phyloP scores from a whole-genome alignment of 768 basidiomycete genomes.

The Leccinum sublutescens region DNA sequence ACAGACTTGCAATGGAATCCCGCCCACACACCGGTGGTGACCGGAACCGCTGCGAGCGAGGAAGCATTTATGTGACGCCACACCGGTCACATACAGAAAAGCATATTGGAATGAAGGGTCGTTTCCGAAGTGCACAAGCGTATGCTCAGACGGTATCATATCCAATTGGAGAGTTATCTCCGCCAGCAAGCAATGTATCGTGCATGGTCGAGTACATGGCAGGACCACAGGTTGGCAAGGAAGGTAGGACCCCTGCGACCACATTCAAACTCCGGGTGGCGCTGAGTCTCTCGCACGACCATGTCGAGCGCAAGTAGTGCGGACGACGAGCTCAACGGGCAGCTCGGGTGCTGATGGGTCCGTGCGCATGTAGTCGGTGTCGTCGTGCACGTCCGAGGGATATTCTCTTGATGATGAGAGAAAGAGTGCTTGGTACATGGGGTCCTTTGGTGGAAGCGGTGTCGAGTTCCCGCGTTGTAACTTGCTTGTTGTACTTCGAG shows the following conservation, averaged over 20 bases:
- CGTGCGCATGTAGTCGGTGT: neutral
- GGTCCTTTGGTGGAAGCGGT: conserved; percentile 25
- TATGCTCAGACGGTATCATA: too few species aligned
- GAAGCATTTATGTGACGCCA: neutral
- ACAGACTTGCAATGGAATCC: neutral
- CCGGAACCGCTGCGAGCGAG: conserved; percentile 16
- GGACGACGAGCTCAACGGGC: neutral
- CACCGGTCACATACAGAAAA: neutral
- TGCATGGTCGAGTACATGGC: too few species aligned
- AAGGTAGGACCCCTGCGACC: conserved; percentile 27
- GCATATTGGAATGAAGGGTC: neutral
- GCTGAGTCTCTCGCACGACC: conserved; percentile 3
- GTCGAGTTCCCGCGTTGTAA: conserved; percentile 33
- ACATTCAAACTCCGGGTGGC: conserved; percentile 33
- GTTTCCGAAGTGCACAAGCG: too few species aligned
- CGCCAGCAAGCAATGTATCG: neutral
- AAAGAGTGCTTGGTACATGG: conserved; percentile 14
- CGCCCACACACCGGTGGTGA: conserved; percentile 11
- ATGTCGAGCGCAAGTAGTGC: neutral
- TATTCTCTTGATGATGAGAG: neutral
- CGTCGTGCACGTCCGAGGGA: conserved; percentile 1
- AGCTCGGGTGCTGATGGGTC: neutral
- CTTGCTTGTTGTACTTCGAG: conserved; percentile 21
- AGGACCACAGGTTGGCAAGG: neutral
- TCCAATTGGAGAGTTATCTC: neutral